Conservation (phyloP, 2,329 filamentous ascomycete genomes). For the Phaeomoniella chlamydospora region DNA sequence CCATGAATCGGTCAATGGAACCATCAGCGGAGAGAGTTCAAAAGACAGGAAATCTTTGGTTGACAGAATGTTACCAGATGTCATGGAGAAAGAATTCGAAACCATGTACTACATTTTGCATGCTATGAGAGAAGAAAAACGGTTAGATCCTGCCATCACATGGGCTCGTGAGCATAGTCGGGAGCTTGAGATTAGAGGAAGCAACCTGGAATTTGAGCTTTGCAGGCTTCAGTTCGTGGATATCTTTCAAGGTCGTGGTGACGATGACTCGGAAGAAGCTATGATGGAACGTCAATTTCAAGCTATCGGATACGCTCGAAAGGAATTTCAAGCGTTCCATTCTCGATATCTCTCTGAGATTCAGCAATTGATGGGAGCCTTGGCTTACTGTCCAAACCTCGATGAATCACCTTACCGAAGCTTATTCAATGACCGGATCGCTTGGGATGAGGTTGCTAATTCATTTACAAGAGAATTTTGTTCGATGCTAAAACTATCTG, state of each 20-base stretch:
- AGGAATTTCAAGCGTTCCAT: conserved; percentile 62
- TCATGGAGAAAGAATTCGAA: conserved; percentile 57
- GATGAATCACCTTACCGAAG: conserved; percentile 60
- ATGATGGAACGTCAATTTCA: conserved; percentile 39
- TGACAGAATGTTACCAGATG: conserved; percentile 26
- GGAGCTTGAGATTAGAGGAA: conserved; percentile 65
- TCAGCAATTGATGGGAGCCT: conserved; percentile 63
- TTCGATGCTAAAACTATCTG: conserved; percentile 73
- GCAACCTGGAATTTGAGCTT: conserved; percentile 90
- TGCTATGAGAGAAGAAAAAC: conserved; percentile 53
- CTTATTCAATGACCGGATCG: conserved; percentile 59
- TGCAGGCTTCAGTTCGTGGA: conserved; percentile 80
- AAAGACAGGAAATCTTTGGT: conserved; percentile 17
- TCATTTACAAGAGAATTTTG: conserved; percentile 93
- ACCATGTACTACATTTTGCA: conserved; percentile 85
- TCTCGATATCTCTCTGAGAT: conserved; percentile 64
- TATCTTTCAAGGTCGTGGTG: conserved; percentile 59
- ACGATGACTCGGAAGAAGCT: conserved; percentile 22
- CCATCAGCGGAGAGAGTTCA: neutral
- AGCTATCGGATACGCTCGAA: conserved; percentile 63
- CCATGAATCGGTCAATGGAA: conserved; percentile 10
- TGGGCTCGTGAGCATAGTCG: conserved; percentile 66
- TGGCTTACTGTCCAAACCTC: conserved; percentile 67
- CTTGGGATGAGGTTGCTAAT: conserved; percentile 71
- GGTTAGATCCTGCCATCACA: conserved; percentile 68